Conservation (phyloP, 1,284 basidiomycete species). For the Trichosporon faecale region DNA sequence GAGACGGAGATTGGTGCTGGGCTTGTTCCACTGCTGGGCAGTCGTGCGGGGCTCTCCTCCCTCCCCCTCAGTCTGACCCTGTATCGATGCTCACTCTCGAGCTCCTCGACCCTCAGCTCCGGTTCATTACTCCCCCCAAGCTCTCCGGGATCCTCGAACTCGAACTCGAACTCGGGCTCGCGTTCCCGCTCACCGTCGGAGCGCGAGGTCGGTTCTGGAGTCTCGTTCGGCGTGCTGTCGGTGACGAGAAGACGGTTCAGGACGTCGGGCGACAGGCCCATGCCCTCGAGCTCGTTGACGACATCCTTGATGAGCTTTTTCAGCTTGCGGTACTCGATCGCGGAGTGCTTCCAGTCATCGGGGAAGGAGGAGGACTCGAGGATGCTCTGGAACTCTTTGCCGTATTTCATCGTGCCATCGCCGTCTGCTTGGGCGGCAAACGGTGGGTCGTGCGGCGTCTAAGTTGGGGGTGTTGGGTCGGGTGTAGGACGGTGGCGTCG, state of each 20-base stretch:
- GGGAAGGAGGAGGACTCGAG: conserved; percentile 50
- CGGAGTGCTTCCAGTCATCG: conserved; percentile 56
- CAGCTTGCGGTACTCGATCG: conserved; percentile 84
- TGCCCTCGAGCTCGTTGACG: conserved; percentile 70
- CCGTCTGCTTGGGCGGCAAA: background rate
- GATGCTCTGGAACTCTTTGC: conserved; percentile 53
- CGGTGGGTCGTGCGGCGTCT: background rate
- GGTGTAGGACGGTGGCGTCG: background rate
- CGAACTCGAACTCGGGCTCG: conserved; percentile 43
- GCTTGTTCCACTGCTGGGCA: background rate
- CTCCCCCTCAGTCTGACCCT: conserved; percentile 28
- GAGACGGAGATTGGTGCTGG: background rate
- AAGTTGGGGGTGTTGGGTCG: background rate
- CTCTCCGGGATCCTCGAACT: conserved; percentile 43
- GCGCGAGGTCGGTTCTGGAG: background rate
- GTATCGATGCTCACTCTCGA: conserved; percentile 25
- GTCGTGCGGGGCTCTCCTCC: background rate
- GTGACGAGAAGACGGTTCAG: conserved; percentile 57
- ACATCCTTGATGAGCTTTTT: conserved; percentile 90
- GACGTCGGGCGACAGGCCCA: conserved; percentile 68
- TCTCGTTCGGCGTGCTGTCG: too few relatives aligned
- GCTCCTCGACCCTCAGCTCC: conserved; percentile 26
- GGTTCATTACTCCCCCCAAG: conserved; percentile 26
- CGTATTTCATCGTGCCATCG: conserved; percentile 47
- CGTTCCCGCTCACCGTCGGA: background rate